Evolutionary conservation across 2,329 filamentous ascomycete genomes (phyloP), one percentile per base, ranked within the genome.

Genomic region (Sphaerulina populicola): DNA sequence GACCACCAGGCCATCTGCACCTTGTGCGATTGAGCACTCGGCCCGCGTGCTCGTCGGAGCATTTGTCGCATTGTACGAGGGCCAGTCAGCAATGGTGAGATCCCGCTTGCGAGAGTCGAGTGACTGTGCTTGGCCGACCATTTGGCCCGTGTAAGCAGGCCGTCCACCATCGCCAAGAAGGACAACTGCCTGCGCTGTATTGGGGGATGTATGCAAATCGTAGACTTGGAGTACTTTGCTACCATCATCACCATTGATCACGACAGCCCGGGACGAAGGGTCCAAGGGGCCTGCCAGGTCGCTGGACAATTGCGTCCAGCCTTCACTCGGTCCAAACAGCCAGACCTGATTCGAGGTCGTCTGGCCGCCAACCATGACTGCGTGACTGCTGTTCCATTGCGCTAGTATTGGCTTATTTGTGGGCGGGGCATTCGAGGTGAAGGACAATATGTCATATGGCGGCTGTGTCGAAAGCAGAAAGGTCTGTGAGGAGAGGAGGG

Each of bases 161-260:
- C 65, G 57, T 12, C 85, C 86, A 37, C 75, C 73, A 9, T 76
- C 75, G 55, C 80, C 78, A 43, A 85, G 68, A 11, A 95, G 68
- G 14, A 88, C 77, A 30, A 83, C 80, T 50, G 85, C 81, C 30
- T 78, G 79, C 39, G 95, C 86, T 6, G 73, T 70, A 64, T 94
- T 94, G 2, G 91, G 90, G 0, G 83, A 81, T 8, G 76, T 74
- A 11, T 77, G 77, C 70, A 89, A 78, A 64, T 95, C 82, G 60
- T 93, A 95, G 9, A 82, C 81, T 60, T 89, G 81, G 14, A 97
- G 72, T 36, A 83, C 80, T 64, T 87, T 90, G 68, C 85, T 90
- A 27, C 78, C 82, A 66, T 95, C 88, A 38, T 81, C 77, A 18
- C 85, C 86, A 10, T 74, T 72, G n/a, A 94, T 70, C 3, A 95